Conservation (phyloP, 345 rosid genomes). For the Streptanthus diversifolius region DNA sequence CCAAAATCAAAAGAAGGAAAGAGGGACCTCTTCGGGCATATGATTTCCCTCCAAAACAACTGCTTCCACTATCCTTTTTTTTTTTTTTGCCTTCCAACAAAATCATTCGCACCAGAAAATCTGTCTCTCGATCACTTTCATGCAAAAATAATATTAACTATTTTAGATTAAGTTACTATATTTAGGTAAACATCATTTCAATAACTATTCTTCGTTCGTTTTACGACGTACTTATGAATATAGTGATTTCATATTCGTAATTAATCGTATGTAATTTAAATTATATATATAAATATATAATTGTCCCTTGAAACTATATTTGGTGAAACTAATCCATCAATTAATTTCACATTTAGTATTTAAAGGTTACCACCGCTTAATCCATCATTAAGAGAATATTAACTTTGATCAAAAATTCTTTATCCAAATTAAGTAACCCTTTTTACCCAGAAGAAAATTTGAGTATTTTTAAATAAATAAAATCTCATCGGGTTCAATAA, state of each 20-base stretch:
- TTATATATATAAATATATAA: not conserved
- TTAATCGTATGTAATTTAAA: not conserved
- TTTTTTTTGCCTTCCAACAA: slow-evolving; percentile 36
- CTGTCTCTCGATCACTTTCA: slow-evolving; percentile 54
- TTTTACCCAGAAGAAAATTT: not conserved
- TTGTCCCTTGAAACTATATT: not conserved
- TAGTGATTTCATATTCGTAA: not conserved
- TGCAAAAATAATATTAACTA: slow-evolving; percentile 28
- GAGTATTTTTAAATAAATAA: not conserved
- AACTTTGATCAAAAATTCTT: slow-evolving; percentile 14
- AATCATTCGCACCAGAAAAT: slow-evolving; percentile 68
- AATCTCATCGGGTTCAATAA: not conserved
- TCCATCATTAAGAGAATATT: slow-evolving; percentile 26
- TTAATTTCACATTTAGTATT: not conserved
- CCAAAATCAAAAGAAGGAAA: slow-evolving; percentile 45
- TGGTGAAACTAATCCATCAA: not conserved
- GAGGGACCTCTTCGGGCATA: slow-evolving; percentile 34
- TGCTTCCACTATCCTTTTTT: slow-evolving; percentile 29
- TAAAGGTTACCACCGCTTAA: slow-evolving; percentile 12
- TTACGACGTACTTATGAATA: not conserved
- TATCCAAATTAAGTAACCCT: not conserved
- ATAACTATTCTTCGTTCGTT: not conserved
- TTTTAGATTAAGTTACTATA: not conserved
- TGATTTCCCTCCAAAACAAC: slow-evolving; percentile 37
- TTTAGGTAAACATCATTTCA: not conserved